Base-by-base conservation (phyloP, 2,329 filamentous ascomycete species). In the Alternaria incomplexa region DNA sequence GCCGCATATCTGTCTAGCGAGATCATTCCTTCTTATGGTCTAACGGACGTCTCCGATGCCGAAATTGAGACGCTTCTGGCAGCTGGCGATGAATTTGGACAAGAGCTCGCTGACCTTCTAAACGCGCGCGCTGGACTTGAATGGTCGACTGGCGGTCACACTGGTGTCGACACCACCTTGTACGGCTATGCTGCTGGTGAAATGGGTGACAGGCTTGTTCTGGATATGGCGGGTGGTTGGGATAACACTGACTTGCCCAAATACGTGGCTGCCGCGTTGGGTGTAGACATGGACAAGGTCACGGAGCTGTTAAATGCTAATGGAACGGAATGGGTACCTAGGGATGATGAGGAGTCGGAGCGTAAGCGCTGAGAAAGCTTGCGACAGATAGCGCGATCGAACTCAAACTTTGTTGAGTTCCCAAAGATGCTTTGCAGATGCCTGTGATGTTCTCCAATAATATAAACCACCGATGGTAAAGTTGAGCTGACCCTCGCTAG, bases 121-220 rank as follows among this genome's bases (percentile, higher is more conserved):
- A 56, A 50, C n/a, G 30, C 15, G 1, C 52, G 58, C 5, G 71
- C 78, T 25, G 76, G 78, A 12, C 69, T 77, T 2, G 72, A 76
- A 45, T 81, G 79, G 79, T 71, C 73, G 6, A 81, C 79, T 4
- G 72, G 74, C 9, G 80, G 79, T 0, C 80, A 82, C 60, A 77
- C 76, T 3, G 79, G 70, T 44, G 73, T 77, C 25, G 81, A 82
- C 61, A 71, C 80, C 22, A 78, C 73, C 1, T 67, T 82, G 15
- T 79, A 78, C 55, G 80, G 79, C 5, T 79, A 81, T 43, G 80
- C 62, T 12, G 63, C 28, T 40, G 72, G 71, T 4, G 61, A 44
- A 56, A 61, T 65, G 20, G 68, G 68, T 0, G 61, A 62, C 4
- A 65, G 66, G 11, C 46, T 72, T 12, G 69, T 58, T 28, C 48